These are phyloP conservation scores for Allodekkera sacchari DNA, from an alignment of 805 yeast genomes.

Conservation along the genomic window DNA sequence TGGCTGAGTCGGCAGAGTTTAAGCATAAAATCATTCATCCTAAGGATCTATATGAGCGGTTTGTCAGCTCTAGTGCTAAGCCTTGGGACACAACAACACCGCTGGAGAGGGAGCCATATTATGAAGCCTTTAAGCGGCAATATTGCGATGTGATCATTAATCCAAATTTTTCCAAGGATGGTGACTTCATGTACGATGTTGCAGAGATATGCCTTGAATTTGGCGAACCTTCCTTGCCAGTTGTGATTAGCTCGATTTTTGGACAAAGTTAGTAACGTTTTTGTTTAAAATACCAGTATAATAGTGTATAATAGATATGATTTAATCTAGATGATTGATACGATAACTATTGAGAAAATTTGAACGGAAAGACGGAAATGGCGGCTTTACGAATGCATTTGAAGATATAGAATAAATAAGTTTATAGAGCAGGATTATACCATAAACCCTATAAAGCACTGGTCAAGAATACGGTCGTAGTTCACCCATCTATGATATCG, in stretches of 20 bases:
- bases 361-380: neutral
- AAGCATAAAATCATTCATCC: slow-evolving; percentile 20
- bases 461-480: slow-evolving; percentile 69
- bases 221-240: slow-evolving; percentile 2
- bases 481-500: slow-evolving; percentile 71
- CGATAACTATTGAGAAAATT: neutral
- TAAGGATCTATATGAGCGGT: slow-evolving; percentile 17
- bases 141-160: slow-evolving; percentile 17
- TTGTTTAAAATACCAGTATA: neutral
- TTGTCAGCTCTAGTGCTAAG: slow-evolving; percentile 13
- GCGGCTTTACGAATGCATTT: neutral
- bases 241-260: slow-evolving; percentile 1
- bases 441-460: slow-evolving; percentile 64
- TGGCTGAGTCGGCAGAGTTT: slow-evolving; percentile 21
- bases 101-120: slow-evolving; percentile 18
- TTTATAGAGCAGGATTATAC: slow-evolving; percentile 7
- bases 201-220: slow-evolving; percentile 2
- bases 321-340: neutral
- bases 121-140: slow-evolving; percentile 22
- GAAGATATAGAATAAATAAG: neutral
- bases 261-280: neutral
- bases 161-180: slow-evolving; percentile 4
- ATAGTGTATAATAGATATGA: neutral
- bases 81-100: slow-evolving; percentile 17
- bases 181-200: slow-evolving; percentile 3